These are phyloP conservation scores for Psidium friedrichsthalianum DNA, from an alignment of 345 rosid genomes.

Conservation along the genomic window DNA sequence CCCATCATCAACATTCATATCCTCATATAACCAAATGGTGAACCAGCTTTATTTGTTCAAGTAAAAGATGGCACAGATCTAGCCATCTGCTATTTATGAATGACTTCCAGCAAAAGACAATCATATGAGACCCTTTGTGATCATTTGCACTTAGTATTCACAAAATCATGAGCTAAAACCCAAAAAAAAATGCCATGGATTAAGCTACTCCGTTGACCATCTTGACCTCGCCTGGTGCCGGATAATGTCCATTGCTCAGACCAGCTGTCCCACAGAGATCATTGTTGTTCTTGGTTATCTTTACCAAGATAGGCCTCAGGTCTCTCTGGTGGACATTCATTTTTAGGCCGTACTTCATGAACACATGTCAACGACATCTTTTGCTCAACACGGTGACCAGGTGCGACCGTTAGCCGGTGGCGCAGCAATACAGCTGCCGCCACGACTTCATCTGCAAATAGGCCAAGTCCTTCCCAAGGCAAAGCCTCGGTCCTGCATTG, in stretches of 20 bases:
- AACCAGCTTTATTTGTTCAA: not conserved
- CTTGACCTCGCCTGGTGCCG: not conserved
- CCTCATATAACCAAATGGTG: not conserved
- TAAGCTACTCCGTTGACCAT: slow-evolving; percentile 1
- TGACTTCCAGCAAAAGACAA: not conserved
- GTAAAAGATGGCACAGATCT: not conserved
- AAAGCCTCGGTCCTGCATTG: slow-evolving; percentile 44
- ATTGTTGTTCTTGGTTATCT: not conserved
- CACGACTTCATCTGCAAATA: slow-evolving; percentile 39
- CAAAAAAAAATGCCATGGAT: not conserved
- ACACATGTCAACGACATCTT: slow-evolving; percentile 44
- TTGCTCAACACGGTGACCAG: slow-evolving; percentile 38
- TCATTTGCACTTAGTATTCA: not conserved
- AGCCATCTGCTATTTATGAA: not conserved
- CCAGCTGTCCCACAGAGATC: not conserved
- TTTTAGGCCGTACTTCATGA: slow-evolving; percentile 34
- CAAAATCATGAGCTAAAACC: not conserved
- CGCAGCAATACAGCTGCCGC: slow-evolving; percentile 26
- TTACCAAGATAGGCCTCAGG: slow-evolving; percentile 14
- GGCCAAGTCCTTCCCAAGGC: slow-evolving; percentile 37
- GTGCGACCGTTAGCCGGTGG: slow-evolving; percentile 24
- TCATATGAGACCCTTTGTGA: not conserved
- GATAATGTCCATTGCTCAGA: not conserved
- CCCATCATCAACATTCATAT: not conserved
- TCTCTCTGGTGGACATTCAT: slow-evolving; percentile 29